Percentiles rank a stretch among this genome's conserved stretches.
Conservation (phyloP, 2,329 filamentous ascomycete genomes). For the Cylindrodendrum hubeiense region DNA sequence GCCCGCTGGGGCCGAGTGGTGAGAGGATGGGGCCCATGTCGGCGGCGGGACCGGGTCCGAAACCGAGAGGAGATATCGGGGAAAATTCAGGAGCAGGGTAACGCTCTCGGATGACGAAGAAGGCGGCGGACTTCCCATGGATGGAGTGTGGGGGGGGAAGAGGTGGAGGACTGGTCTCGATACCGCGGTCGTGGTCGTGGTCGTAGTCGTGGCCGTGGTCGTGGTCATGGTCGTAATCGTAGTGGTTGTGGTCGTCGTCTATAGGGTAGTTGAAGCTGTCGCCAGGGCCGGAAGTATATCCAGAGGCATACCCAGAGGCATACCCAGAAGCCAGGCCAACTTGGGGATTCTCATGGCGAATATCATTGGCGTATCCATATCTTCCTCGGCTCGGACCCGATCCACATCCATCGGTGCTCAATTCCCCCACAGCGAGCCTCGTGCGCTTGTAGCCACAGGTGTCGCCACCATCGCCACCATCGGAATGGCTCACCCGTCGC, state of each 20-base stretch:
- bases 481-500: conserved; percentile 53
- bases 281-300: too few relatives aligned
- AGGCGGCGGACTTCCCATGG: conserved; percentile 49
- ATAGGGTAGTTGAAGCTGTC: conserved; percentile 11
- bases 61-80: conserved; percentile 30
- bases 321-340: conserved; percentile 4
- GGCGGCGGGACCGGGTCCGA: conserved; percentile 28
- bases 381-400: neutral
- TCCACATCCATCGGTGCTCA: conserved; percentile 6
- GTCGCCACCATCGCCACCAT: conserved; percentile 47
- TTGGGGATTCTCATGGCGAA: conserved; percentile 1
- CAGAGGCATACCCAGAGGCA: too few relatives aligned
- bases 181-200: conserved; percentile 26
- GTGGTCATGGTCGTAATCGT: conserved; percentile 29
- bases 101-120: conserved; percentile 55
- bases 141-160: conserved; percentile 41
- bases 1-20: conserved; percentile 22
- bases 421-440: conserved; percentile 26
- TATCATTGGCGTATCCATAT: conserved; percentile 26
- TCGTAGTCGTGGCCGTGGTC: conserved; percentile 30
- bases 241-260: conserved; percentile 28
- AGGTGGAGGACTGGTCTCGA: conserved; percentile 28
- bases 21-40: conserved; percentile 34
- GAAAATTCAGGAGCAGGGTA: conserved; percentile 39
- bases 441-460: conserved; percentile 40